Percentiles rank a stretch among this genome's conserved stretches.
phyloP scores from a whole-genome alignment of 2,329 filamentous ascomycete genomes.

The Leptographium wingfieldii region DNA sequence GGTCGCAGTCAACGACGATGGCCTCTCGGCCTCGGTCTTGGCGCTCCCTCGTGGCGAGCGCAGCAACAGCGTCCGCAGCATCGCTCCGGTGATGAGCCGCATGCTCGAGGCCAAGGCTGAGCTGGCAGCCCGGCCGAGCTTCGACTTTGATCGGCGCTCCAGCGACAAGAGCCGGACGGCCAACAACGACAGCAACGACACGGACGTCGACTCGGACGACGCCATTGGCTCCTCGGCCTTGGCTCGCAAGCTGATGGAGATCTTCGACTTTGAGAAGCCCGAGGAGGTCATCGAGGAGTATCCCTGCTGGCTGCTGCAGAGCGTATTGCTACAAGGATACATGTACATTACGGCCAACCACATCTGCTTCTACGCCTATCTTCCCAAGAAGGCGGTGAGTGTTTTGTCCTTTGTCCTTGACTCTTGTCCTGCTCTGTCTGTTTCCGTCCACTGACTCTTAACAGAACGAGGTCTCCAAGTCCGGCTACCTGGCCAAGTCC shows the following conservation, averaged over 20 bases:
- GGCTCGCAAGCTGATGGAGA: slow-evolving; percentile 62
- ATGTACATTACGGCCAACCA: slow-evolving; percentile 91
- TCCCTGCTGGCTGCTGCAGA: slow-evolving; percentile 86
- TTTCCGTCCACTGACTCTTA: background rate
- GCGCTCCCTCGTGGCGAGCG: slow-evolving; percentile 19
- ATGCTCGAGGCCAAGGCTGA: slow-evolving; percentile 63
- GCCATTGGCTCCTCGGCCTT: slow-evolving; percentile 42
- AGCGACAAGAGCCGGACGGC: background rate
- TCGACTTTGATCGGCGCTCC: slow-evolving; percentile 33
- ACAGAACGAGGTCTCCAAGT: slow-evolving; percentile 64
- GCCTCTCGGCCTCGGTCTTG: slow-evolving; percentile 18
- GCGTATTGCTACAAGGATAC: slow-evolving; percentile 82
- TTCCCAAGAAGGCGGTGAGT: slow-evolving; percentile 79
- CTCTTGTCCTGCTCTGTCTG: background rate
- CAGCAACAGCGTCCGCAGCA: slow-evolving; percentile 21
- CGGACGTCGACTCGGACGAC: slow-evolving; percentile 8
- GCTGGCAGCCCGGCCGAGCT: slow-evolving; percentile 44
- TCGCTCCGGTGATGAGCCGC: slow-evolving; percentile 61
- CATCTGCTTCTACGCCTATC: slow-evolving; percentile 92
- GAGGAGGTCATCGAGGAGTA: slow-evolving; percentile 89
- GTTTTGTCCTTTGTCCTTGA: background rate
- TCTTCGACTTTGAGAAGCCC: slow-evolving; percentile 68
- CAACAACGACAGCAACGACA: slow-evolving; percentile 18
- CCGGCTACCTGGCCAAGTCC: slow-evolving; percentile 77
- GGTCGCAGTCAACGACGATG: background rate